Conservation (phyloP, 2,329 filamentous ascomycete species). For the Microcyclospora tardicrescens region DNA sequence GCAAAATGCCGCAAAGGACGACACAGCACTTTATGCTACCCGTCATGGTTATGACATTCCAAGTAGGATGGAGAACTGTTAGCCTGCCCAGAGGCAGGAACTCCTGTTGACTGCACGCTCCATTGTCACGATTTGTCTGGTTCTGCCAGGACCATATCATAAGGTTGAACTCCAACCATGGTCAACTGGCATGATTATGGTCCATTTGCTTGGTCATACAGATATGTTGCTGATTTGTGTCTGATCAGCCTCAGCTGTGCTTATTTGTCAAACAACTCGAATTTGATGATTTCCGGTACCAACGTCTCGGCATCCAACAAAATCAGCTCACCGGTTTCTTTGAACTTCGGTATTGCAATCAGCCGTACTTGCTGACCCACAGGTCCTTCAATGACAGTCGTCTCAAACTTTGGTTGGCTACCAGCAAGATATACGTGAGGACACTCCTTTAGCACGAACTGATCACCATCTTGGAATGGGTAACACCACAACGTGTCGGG, state of each 20-base stretch:
- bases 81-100: too few species aligned
- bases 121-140: too few species aligned
- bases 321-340: constrained; percentile 63
- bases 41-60: too few species aligned
- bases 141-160: too few species aligned
- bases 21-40: too few species aligned
- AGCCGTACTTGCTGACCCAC: constrained; percentile 58
- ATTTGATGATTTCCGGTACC: constrained; percentile 58
- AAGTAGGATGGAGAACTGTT: too few species aligned
- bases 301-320: constrained; percentile 77
- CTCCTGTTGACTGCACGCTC: too few species aligned
- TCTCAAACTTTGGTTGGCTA: constrained; percentile 46
- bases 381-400: constrained; percentile 41
- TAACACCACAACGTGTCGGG: constrained; percentile 96
- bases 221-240: too few species aligned
- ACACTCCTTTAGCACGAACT: constrained; percentile 71
- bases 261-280: constrained; percentile 27
- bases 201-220: too few species aligned
- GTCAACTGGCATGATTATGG: too few species aligned
- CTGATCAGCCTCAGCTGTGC: not conserved
- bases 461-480: constrained; percentile 87
- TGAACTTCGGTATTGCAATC: constrained; percentile 73
- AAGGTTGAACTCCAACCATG: too few species aligned
- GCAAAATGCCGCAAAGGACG: too few species aligned
- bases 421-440: constrained; percentile 81